Conservation (phyloP, 2,329 filamentous ascomycete species). For the Coleophoma cylindrospora region DNA sequence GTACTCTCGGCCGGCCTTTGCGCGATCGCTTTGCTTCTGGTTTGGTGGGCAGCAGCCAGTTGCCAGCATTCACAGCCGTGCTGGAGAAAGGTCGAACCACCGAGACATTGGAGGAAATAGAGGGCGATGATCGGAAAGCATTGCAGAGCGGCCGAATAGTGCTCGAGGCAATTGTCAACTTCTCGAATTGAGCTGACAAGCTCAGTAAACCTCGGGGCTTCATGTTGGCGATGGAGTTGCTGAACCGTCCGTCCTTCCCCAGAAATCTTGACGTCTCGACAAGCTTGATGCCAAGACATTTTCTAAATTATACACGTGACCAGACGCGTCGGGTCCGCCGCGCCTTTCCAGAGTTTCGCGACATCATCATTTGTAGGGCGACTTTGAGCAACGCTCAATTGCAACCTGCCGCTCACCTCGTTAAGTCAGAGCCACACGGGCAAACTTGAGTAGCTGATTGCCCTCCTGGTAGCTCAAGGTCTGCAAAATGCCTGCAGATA, state of each 20-base stretch:
- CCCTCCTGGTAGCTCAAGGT: not conserved
- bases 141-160: constrained; percentile 21
- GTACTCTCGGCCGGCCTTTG: constrained; percentile 82
- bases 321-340: not conserved
- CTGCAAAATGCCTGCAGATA: constrained; percentile 74
- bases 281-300: not conserved
- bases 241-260: not conserved
- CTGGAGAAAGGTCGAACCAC: constrained; percentile 66
- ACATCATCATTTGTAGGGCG: not conserved
- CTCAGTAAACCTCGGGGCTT: constrained; percentile 19
- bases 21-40: constrained; percentile 81
- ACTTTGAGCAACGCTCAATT: too few species aligned
- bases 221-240: constrained; percentile 16
- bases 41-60: constrained; percentile 78
- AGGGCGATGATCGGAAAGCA: constrained; percentile 22
- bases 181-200: constrained; percentile 23
- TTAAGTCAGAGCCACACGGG: too few species aligned
- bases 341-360: not conserved
- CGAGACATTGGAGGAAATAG: constrained; percentile 22
- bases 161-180: constrained; percentile 23
- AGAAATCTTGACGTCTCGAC: not conserved
- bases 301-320: not conserved
- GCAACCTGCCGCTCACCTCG: too few species aligned
- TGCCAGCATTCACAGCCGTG: constrained; percentile 52
- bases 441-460: too few species aligned